Evolutionary conservation across 495 filamentous ascomycete genomes (phyloP).

Genomic region (Hypoxylon intermedium): DNA sequence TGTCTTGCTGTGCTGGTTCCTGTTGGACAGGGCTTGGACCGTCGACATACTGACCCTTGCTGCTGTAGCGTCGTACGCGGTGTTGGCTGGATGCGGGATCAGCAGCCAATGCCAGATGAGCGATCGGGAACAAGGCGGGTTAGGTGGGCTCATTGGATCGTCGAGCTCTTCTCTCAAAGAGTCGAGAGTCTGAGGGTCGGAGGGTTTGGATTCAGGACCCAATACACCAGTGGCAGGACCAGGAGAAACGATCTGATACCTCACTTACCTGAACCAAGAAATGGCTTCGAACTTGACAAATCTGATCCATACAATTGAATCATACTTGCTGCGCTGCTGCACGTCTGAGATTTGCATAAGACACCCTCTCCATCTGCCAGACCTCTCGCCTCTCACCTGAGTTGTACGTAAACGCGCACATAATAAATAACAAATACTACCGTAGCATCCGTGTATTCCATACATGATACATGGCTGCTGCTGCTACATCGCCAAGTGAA

Average conservation of each 20-base stretch:
- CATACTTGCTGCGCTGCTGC: constrained; percentile 25
- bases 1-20: constrained; percentile 30
- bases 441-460: no score
- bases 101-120: constrained; percentile 39
- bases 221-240: neutral
- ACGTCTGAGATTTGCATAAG: constrained; percentile 11
- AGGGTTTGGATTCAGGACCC: no score
- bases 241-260: constrained; percentile 22
- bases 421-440: no score
- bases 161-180: constrained; percentile 11
- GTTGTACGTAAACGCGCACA: no score
- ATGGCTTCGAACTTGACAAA: constrained; percentile 24
- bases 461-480: constrained; percentile 7
- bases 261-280: constrained; percentile 5
- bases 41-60: constrained; percentile 27
- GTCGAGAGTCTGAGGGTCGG: no score
- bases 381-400: neutral
- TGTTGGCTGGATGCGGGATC: constrained; percentile 37
- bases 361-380: constrained; percentile 13
- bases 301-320: constrained; percentile 31
- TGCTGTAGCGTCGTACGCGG: constrained; percentile 34
- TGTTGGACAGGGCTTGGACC: constrained; percentile 13
- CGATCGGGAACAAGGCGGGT: constrained; percentile 32
- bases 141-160: constrained; percentile 14
- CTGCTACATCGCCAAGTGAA: constrained; percentile 2